Conservation (phyloP, 352 stramenopile genomes). For the Phytophthora brassicae region DNA sequence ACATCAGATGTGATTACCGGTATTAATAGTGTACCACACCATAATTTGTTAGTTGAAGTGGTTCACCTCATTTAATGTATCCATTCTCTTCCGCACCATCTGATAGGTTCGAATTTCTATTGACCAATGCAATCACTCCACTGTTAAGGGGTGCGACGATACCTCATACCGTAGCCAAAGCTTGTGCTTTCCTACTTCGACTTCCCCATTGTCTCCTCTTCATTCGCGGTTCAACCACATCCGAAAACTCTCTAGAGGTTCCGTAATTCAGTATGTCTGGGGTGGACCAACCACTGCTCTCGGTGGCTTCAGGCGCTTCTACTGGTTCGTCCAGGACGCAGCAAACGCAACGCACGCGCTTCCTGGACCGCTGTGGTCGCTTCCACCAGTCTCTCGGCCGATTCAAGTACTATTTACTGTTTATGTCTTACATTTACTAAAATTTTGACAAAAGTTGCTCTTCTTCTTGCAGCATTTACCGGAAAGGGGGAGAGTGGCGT, state of each 20-base stretch:
- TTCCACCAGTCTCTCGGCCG: conserved; percentile 74
- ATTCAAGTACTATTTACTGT: conserved; percentile 51
- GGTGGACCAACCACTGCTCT: conserved; percentile 42
- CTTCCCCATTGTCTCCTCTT: conserved; percentile 8
- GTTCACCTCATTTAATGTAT: background rate
- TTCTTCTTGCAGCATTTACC: conserved; percentile 43
- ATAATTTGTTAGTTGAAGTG: too few relatives aligned
- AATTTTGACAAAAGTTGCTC: conserved; percentile 10
- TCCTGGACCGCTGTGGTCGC: conserved; percentile 60
- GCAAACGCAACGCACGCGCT: conserved; percentile 29
- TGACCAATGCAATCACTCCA: conserved; percentile 10
- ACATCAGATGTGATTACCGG: too few relatives aligned
- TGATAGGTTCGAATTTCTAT: conserved; percentile 10
- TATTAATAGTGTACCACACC: too few relatives aligned
- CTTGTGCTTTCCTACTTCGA: background rate
- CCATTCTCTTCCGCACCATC: conserved; percentile 16
- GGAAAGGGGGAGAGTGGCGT: conserved; percentile 77
- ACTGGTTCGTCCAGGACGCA: conserved; percentile 1
- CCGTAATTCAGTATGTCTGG: conserved; percentile 22
- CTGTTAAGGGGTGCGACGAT: too few relatives aligned
- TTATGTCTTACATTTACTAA: conserved; percentile 5
- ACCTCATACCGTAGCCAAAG: background rate
- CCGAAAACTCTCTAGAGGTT: conserved; percentile 1
- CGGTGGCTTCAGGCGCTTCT: conserved; percentile 18
- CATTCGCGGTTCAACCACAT: conserved; percentile 1